Evolutionary conservation across 2,329 filamentous ascomycete species (phyloP).

Genomic region (Fonsecaea multimorphosa): DNA sequence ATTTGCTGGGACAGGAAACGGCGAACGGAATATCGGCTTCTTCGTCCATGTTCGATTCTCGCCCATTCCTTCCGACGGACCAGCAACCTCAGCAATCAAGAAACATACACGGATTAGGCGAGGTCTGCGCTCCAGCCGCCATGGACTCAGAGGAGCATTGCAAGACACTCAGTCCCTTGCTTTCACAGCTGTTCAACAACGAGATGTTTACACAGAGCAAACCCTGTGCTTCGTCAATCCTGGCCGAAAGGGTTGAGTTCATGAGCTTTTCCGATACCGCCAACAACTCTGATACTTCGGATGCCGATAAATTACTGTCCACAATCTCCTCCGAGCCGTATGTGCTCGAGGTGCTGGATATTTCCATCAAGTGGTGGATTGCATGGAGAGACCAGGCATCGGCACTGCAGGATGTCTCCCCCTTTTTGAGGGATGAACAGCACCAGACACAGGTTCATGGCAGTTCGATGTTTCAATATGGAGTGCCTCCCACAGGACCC

Average conservation of each 20-base stretch:
- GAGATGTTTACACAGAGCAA: slow-evolving; percentile 23
- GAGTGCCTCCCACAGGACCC: not conserved
- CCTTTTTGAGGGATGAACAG: slow-evolving; percentile 2
- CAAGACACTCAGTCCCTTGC: slow-evolving; percentile 31
- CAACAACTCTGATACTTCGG: slow-evolving; percentile 2
- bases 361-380: slow-evolving; percentile 38
- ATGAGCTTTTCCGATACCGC: slow-evolving; percentile 22
- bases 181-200: slow-evolving; percentile 37
- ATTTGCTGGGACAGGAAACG: not conserved
- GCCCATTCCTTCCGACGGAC: not conserved
- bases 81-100: not conserved
- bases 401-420: slow-evolving; percentile 31
- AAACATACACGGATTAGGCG: not conserved
- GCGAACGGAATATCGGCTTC: not conserved
- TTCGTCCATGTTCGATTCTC: not conserved
- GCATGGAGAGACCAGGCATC: slow-evolving; percentile 37
- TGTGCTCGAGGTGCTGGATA: slow-evolving; percentile 34
- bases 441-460: not conserved
- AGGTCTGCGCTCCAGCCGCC: not conserved
- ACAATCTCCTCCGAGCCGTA: slow-evolving; percentile 35
- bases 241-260: slow-evolving; percentile 26
- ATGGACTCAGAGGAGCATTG: slow-evolving; percentile 17
- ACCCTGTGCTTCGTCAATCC: slow-evolving; percentile 9
- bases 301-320: slow-evolving; percentile 34
- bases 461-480: not conserved